Evolutionary conservation across 805 yeast species (phyloP).

Genomic region (Geotrichum ghanense): DNA sequence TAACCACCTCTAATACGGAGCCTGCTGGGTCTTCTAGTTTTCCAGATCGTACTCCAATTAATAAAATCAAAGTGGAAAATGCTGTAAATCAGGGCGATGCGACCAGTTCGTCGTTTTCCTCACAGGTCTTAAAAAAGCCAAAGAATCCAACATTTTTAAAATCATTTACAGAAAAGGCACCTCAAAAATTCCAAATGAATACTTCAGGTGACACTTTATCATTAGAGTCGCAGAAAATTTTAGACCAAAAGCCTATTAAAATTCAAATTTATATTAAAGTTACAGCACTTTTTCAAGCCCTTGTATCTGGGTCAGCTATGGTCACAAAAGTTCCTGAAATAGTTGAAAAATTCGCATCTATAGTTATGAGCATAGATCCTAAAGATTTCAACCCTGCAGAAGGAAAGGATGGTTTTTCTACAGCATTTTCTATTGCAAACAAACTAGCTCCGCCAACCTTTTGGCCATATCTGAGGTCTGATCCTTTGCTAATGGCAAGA

Average conservation of each 20-base stretch:
- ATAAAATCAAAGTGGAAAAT: too few relatives aligned
- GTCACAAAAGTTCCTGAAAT: not conserved
- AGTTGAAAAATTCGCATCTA: not conserved
- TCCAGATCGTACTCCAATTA: too few relatives aligned
- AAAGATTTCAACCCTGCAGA: not conserved
- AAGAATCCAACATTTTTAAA: too few relatives aligned
- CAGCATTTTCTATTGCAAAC: not conserved
- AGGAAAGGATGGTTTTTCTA: not conserved
- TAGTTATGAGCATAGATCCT: not conserved
- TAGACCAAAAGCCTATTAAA: not conserved
- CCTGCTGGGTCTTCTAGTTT: too few relatives aligned
- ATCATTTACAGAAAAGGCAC: too few relatives aligned
- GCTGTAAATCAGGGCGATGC: too few relatives aligned
- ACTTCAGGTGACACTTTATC: not conserved
- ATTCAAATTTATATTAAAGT: not conserved
- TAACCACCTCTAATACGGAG: too few relatives aligned
- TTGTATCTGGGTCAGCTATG: not conserved
- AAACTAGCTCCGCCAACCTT: not conserved
- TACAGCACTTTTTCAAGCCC: not conserved
- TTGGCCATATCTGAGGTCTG: not conserved
- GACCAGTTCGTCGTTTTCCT: too few relatives aligned
- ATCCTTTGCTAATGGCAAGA: not conserved
- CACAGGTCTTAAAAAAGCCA: too few relatives aligned
- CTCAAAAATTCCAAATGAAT: too few relatives aligned
- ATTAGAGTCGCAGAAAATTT: not conserved